Percentiles rank a stretch among this genome's conserved stretches.
Conservation (phyloP, 495 filamentous ascomycete genomes). For the Bathelium albidoporum region DNA sequence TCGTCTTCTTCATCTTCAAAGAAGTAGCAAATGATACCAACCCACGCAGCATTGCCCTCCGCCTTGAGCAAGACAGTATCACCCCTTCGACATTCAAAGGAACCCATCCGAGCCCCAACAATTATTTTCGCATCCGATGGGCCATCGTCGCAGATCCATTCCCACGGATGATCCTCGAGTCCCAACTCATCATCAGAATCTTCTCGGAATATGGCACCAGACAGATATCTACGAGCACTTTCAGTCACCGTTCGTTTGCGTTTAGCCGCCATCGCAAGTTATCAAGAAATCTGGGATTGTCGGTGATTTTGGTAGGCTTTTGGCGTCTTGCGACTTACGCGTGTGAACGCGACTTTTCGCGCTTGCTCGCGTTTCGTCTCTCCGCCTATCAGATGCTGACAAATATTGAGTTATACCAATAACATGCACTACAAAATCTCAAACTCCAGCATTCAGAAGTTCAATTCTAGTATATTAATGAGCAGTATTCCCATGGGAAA, state of each 20-base stretch:
- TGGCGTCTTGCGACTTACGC: not conserved
- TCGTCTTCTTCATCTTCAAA: constrained; percentile 40
- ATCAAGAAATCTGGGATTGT: too few species aligned
- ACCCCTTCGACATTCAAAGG: constrained; percentile 68
- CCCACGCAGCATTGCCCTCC: constrained; percentile 79
- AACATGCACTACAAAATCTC: too few species aligned
- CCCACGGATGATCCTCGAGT: constrained; percentile 76
- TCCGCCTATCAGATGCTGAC: not conserved
- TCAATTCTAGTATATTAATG: too few species aligned
- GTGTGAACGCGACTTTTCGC: not conserved
- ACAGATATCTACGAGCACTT: constrained; percentile 50
- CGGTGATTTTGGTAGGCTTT: not conserved
- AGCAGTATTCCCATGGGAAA: too few species aligned
- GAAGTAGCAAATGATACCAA: constrained; percentile 78
- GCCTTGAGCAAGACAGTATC: constrained; percentile 81
- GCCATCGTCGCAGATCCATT: constrained; percentile 67
- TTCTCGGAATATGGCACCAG: constrained; percentile 58
- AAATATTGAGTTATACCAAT: not conserved
- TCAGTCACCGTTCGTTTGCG: constrained; percentile 23
- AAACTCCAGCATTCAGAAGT: too few species aligned
- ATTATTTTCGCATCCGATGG: constrained; percentile 34
- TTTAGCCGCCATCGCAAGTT: constrained; percentile 14
- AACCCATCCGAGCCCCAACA: constrained; percentile 75
- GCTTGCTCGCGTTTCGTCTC: not conserved
- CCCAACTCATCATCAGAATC: constrained; percentile 91